Conservation (phyloP, 2,329 filamentous ascomycete species). For the Harringtonia aguacate region DNA sequence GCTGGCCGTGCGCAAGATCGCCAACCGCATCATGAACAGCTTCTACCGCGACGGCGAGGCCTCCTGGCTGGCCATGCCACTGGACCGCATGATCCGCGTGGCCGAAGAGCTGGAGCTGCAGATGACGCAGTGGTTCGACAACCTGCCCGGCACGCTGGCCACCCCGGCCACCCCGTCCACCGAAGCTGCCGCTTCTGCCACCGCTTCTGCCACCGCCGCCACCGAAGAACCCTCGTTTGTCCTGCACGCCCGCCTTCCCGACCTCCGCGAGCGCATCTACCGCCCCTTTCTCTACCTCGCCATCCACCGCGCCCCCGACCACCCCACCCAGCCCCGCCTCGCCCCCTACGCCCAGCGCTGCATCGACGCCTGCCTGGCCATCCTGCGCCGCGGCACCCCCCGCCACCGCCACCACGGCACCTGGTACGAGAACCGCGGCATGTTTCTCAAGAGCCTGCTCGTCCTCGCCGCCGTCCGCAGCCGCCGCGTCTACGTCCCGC, state of each 20-base stretch:
- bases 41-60: neutral
- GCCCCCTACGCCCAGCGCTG: neutral
- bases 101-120: constrained; percentile 2
- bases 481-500: neutral
- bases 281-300: constrained; percentile 2
- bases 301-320: neutral
- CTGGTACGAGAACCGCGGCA: constrained; percentile 1
- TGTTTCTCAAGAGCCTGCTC: neutral
- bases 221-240: constrained; percentile 1
- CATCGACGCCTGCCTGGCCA: neutral
- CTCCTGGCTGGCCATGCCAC: neutral
- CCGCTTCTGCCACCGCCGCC: neutral
- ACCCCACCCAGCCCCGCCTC: neutral
- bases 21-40: constrained; percentile 2
- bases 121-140: neutral
- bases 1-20: constrained; percentile 1
- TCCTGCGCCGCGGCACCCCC: neutral
- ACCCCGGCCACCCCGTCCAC: too few relatives aligned
- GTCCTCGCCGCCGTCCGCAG: neutral
- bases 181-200: neutral
- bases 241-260: neutral
- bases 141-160: neutral
- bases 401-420: constrained; percentile 4
- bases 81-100: constrained; percentile 1
- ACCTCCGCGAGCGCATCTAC: constrained; percentile 3